phyloP scores from a whole-genome alignment of 1,139 yeast genomes.

The Scheffersomyces quercinus region DNA sequence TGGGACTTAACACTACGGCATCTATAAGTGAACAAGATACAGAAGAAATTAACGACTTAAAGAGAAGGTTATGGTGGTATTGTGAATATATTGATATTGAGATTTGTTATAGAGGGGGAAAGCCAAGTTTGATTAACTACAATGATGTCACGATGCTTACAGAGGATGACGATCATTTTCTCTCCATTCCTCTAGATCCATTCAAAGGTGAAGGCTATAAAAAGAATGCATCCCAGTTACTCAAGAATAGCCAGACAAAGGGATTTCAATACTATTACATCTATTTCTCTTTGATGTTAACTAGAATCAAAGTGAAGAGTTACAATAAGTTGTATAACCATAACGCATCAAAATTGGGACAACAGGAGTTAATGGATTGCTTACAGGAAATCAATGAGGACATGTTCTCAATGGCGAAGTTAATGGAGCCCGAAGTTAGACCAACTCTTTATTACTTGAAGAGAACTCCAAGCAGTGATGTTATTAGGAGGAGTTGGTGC shows the following conservation, averaged over 20 bases:
- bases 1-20: slow-evolving; percentile 20
- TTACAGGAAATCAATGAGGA: slow-evolving; percentile 14
- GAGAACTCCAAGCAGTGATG: neutral
- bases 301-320: slow-evolving; percentile 20
- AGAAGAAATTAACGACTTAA: slow-evolving; percentile 10
- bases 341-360: slow-evolving; percentile 8
- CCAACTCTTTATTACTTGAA: slow-evolving; percentile 10
- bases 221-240: neutral
- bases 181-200: slow-evolving; percentile 8
- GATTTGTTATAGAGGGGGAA: slow-evolving; percentile 22
- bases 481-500: slow-evolving; percentile 9
- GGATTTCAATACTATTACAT: slow-evolving; percentile 14
- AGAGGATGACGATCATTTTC: slow-evolving; percentile 8
- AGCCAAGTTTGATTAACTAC: slow-evolving; percentile 15
- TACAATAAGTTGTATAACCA: slow-evolving; percentile 16
- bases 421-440: slow-evolving; percentile 20
- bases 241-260: slow-evolving; percentile 3
- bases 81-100: slow-evolving; percentile 23
- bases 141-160: slow-evolving; percentile 18
- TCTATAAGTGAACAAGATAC: slow-evolving; percentile 3
- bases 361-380: slow-evolving; percentile 4
- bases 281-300: slow-evolving; percentile 16
- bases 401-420: slow-evolving; percentile 14
- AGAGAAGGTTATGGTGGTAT: slow-evolving; percentile 23
- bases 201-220: slow-evolving; percentile 2